Percentiles rank a stretch among this genome's conserved stretches.
phyloP scores from a whole-genome alignment of 768 basidiomycete genomes.

The Phylloporus sp. region DNA sequence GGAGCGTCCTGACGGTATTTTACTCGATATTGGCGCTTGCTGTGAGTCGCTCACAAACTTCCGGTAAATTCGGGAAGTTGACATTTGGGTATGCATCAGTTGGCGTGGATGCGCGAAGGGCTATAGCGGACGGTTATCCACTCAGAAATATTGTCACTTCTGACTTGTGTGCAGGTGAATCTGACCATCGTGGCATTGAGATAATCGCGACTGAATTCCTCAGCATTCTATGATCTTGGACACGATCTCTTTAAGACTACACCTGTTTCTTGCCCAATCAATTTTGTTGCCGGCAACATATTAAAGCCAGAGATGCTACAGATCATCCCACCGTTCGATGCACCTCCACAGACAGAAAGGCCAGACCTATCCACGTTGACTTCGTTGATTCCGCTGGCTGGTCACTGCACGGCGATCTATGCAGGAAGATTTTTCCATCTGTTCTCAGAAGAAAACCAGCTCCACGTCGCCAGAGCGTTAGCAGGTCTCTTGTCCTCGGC shows the following conservation, averaged over 20 bases:
- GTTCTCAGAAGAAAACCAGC: slow-evolving; percentile 25
- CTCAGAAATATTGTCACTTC: slow-evolving; percentile 33
- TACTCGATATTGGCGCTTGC: slow-evolving; percentile 45
- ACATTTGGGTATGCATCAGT: no score
- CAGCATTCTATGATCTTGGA: slow-evolving; percentile 59
- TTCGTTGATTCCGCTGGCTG: no score
- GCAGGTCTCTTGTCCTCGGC: slow-evolving; percentile 25
- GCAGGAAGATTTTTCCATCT: slow-evolving; percentile 47
- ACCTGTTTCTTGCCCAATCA: slow-evolving; percentile 46
- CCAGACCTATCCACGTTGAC: no score
- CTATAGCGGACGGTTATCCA: slow-evolving; percentile 40
- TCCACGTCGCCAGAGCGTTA: slow-evolving; percentile 20
- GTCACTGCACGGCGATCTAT: no score
- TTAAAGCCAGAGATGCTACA: slow-evolving; percentile 46
- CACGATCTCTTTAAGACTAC: slow-evolving; percentile 55
- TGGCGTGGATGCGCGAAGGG: slow-evolving; percentile 39
- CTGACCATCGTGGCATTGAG: background rate
- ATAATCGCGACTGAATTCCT: background rate
- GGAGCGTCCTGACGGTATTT: slow-evolving; percentile 32
- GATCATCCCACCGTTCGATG: slow-evolving; percentile 51
- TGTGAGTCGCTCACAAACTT: slow-evolving; percentile 32
- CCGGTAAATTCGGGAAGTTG: background rate
- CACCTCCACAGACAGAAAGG: no score
- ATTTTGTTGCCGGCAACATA: slow-evolving; percentile 52
- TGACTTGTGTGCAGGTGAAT: slow-evolving; percentile 36